phyloP scores from a whole-genome alignment of 805 yeast species.

The Myxozyma lipomycoides region DNA sequence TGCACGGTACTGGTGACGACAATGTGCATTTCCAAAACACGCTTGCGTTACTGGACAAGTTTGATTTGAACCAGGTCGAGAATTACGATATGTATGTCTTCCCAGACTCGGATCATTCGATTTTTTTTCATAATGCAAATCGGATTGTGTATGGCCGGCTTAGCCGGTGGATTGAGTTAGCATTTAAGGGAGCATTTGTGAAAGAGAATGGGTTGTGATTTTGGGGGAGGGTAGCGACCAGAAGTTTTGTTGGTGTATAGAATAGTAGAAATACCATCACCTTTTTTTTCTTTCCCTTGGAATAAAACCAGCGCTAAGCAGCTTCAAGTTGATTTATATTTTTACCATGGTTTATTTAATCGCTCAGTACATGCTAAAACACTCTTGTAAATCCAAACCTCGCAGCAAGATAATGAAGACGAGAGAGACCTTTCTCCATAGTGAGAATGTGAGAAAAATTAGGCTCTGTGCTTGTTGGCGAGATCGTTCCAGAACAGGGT shows the following conservation, averaged over 20 bases:
- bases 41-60: constrained; percentile 66
- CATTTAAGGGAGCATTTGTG: constrained; percentile 18
- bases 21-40: constrained; percentile 94
- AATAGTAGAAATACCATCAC: too few relatives aligned
- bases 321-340: too few relatives aligned
- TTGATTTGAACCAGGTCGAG: constrained; percentile 69
- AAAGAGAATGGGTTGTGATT: not conserved
- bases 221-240: not conserved
- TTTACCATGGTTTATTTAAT: too few relatives aligned
- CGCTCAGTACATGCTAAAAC: too few relatives aligned
- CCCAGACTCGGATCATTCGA: constrained; percentile 91
- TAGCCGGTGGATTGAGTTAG: constrained; percentile 50
- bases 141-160: constrained; percentile 67
- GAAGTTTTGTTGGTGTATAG: too few relatives aligned
- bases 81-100: constrained; percentile 85
- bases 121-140: constrained; percentile 74
- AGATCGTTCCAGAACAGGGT: constrained; percentile 94
- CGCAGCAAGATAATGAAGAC: too few relatives aligned
- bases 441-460: too few relatives aligned
- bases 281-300: too few relatives aligned
- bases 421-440: too few relatives aligned
- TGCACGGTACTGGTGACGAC: constrained; percentile 98
- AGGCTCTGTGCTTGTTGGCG: constrained; percentile 71
- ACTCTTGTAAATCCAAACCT: too few relatives aligned
- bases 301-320: too few relatives aligned